These are phyloP conservation scores for Vicia villosa DNA, from an alignment of 306 rosid species.

Conservation along the genomic window DNA sequence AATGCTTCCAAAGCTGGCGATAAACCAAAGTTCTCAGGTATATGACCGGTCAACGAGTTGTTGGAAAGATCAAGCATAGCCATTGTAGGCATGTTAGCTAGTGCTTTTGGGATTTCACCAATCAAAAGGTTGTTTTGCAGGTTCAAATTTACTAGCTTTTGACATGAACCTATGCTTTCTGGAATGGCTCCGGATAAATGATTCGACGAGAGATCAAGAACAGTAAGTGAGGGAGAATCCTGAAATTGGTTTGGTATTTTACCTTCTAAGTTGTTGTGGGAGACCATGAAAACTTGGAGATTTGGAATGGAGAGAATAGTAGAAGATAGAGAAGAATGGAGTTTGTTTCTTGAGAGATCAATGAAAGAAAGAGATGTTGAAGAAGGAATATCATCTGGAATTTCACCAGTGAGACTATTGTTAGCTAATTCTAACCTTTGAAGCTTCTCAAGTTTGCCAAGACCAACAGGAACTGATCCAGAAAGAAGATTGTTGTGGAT, in stretches of 20 bases:
- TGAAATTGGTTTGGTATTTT: conserved; percentile 84
- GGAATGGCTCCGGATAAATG: conserved; percentile 74
- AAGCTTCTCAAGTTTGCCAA: conserved; percentile 85
- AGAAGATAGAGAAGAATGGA: conserved; percentile 83
- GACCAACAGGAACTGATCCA: conserved; percentile 74
- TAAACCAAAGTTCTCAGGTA: conserved; percentile 80
- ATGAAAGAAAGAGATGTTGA: conserved; percentile 91
- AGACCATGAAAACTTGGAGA: conserved; percentile 74
- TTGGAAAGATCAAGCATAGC: conserved; percentile 89
- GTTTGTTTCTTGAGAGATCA: conserved; percentile 74
- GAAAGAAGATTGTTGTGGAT: conserved; percentile 84
- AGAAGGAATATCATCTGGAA: conserved; percentile 76
- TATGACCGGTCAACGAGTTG: conserved; percentile 83
- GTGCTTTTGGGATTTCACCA: conserved; percentile 75
- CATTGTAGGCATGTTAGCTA: conserved; percentile 77
- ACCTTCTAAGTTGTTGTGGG: conserved; percentile 72
- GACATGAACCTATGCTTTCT: conserved; percentile 82
- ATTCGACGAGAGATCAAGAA: conserved; percentile 86
- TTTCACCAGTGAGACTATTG: conserved; percentile 78
- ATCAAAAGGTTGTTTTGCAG: conserved; percentile 72
- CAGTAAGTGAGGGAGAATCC: conserved; percentile 83
- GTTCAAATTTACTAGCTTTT: conserved; percentile 79
- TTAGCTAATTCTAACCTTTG: conserved; percentile 93
- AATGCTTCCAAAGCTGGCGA: conserved; percentile 89
- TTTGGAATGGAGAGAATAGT: conserved; percentile 75